Evolutionary conservation across 2,329 filamentous ascomycete genomes (phyloP), one percentile per base, ranked within the genome.

Genomic region (Tolypocladium tropicale): DNA sequence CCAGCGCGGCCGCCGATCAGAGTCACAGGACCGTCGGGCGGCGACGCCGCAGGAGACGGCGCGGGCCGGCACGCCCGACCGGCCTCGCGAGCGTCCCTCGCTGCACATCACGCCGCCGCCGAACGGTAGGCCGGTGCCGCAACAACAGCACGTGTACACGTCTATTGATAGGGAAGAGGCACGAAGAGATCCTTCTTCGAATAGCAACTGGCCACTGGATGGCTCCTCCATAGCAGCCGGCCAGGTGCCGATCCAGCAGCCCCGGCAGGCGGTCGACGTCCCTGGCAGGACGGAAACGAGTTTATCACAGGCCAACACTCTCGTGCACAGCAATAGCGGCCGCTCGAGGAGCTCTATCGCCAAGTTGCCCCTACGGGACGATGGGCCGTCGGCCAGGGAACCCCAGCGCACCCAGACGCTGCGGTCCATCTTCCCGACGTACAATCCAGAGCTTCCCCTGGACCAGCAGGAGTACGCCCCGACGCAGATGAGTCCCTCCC

Each of bases 341-440:
- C 71, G 74, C 21, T 81, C 80, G 1, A 73, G 78, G 55, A 79
- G 71, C 65, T 85, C 81, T 23, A 83, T 83, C 61, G 78, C 79
- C 53, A 84, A 84, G 62, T 69, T 74, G 28, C 80, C 79, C 18
- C 63, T 78, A 4, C 65, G 64, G 30, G 72, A 74, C 28, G 68
- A 70, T 10, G 50, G 67, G 1, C 57, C 65, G 5, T 61, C 34
- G 23, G 51, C 34, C 64, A 25, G 59, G 67, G 49, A 67, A 66
- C 53, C 68, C 60, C 46, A 11, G 46, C 46, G n/a, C 57, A 65
- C 66, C 7, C 37, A 10, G 58, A 62, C 68, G 0, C 78, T 88
- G 63, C 79, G 81, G 34, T 91, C 88, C 28, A 90, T 92, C 63
- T 92, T 92, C 63, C 88, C 88, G 9, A 78, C 80, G 33, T 91